Evolutionary conservation across 331 rosid species (phyloP).

Genomic region (Quercus tomentella): DNA sequence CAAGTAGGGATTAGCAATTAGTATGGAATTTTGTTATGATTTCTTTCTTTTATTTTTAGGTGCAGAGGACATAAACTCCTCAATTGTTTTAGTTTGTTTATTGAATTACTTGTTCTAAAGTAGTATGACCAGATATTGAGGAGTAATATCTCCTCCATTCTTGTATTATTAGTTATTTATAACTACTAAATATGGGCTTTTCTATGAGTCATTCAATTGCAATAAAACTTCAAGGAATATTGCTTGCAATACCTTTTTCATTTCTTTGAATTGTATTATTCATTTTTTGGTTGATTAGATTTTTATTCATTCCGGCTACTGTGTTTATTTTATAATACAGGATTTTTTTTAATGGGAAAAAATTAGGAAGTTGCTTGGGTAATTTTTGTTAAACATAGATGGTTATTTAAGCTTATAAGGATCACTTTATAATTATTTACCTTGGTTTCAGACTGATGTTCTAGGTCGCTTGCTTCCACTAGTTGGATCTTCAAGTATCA

Average conservation of each 20-base stretch:
- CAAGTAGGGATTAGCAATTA: slow-evolving; percentile 59
- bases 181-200: neutral
- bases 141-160: neutral
- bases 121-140: neutral
- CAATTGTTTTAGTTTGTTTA: neutral
- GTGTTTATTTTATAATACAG: neutral
- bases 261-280: neutral
- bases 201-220: neutral
- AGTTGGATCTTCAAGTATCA: slow-evolving; percentile 53
- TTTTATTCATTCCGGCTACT: neutral
- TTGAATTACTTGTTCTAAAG: neutral
- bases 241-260: neutral
- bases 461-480: slow-evolving; percentile 84
- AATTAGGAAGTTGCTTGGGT: neutral
- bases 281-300: neutral
- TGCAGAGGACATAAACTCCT: neutral
- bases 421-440: neutral
- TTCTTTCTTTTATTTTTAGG: neutral
- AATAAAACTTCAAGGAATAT: neutral
- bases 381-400: neutral
- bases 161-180: neutral
- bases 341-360: neutral
- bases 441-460: slow-evolving; percentile 84
- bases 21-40: slow-evolving; percentile 3
- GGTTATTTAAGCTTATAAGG: neutral